Evolutionary conservation across 768 basidiomycete genomes (phyloP).

Genomic region (Tulasnella sp.): DNA sequence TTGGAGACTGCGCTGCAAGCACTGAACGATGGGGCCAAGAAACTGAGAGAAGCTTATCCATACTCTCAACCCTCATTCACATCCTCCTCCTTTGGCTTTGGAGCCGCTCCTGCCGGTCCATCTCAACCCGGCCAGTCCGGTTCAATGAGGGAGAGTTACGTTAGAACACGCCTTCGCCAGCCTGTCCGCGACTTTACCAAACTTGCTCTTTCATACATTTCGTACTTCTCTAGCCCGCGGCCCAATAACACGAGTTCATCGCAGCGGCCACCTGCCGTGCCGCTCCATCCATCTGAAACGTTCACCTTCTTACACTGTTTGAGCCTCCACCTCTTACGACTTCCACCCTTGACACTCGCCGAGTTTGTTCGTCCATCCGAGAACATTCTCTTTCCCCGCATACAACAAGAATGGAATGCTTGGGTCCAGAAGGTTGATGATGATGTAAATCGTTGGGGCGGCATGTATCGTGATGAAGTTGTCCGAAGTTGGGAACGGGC

Average conservation of each 20-base stretch:
- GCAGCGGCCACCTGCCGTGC: slow-evolving; percentile 32
- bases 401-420: slow-evolving; percentile 61
- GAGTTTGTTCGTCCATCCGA: slow-evolving; percentile 39
- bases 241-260: neutral
- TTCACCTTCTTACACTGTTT: slow-evolving; percentile 57
- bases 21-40: slow-evolving; percentile 52
- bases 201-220: slow-evolving; percentile 66
- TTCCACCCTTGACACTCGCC: slow-evolving; percentile 44
- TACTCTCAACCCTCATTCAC: slow-evolving; percentile 41
- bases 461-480: slow-evolving; percentile 67
- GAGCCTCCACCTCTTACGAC: slow-evolving; percentile 51
- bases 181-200: slow-evolving; percentile 67
- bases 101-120: slow-evolving; percentile 10
- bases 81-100: slow-evolving; percentile 24
- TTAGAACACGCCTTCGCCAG: slow-evolving; percentile 58
- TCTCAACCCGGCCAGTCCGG: slow-evolving; percentile 21
- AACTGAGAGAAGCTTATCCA: slow-evolving; percentile 69
- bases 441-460: slow-evolving; percentile 54
- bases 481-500: slow-evolving; percentile 55
- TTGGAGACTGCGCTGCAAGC: slow-evolving; percentile 60
- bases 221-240: slow-evolving; percentile 53
- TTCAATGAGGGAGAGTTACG: slow-evolving; percentile 68
- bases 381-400: slow-evolving; percentile 39
- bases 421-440: slow-evolving; percentile 63
- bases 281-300: slow-evolving; percentile 59